A percentile compares a stretch with the other conserved stretches of the same genome.
These are phyloP conservation scores for Boletus fagicola DNA, from an alignment of 768 basidiomycete species.

Conservation along the genomic window DNA sequence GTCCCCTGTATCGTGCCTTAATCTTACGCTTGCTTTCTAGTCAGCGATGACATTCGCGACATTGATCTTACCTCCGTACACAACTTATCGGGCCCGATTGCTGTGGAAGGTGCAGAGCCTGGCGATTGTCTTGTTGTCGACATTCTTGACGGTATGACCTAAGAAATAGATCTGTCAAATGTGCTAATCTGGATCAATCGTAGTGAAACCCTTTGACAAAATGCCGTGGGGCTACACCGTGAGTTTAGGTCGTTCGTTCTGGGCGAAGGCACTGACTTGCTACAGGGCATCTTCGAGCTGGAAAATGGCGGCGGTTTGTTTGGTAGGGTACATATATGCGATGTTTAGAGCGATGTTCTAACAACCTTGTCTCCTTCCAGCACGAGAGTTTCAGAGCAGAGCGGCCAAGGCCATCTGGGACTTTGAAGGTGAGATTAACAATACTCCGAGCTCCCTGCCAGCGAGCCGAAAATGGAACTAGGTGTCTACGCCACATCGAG, in stretches of 20 bases:
- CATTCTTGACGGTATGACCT: conserved; percentile 61
- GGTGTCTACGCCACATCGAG: conserved; percentile 72
- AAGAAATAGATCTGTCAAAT: background rate
- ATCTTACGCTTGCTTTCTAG: conserved; percentile 29
- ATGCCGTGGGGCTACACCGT: conserved; percentile 85
- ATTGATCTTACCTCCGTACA: conserved; percentile 66
- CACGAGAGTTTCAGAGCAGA: conserved; percentile 64
- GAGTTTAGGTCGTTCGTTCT: conserved; percentile 5
- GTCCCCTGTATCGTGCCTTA: background rate
- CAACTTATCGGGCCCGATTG: conserved; percentile 74
- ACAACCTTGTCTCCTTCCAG: conserved; percentile 28
- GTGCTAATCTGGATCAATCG: background rate
- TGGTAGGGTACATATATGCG: conserved; percentile 37
- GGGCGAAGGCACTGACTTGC: background rate
- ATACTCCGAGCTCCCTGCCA: background rate
- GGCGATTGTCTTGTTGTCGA: conserved; percentile 80
- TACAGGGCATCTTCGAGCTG: conserved; percentile 69
- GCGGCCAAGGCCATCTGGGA: conserved; percentile 84
- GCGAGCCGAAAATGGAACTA: conserved; percentile 18
- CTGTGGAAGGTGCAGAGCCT: conserved; percentile 72
- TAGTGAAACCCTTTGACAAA: conserved; percentile 65
- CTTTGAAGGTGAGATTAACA: conserved; percentile 48
- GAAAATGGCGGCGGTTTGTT: conserved; percentile 73
- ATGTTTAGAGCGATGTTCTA: background rate
- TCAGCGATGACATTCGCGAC: conserved; percentile 64